phyloP scores from a whole-genome alignment of 345 rosid genomes.

The Corchorus olitorius region DNA sequence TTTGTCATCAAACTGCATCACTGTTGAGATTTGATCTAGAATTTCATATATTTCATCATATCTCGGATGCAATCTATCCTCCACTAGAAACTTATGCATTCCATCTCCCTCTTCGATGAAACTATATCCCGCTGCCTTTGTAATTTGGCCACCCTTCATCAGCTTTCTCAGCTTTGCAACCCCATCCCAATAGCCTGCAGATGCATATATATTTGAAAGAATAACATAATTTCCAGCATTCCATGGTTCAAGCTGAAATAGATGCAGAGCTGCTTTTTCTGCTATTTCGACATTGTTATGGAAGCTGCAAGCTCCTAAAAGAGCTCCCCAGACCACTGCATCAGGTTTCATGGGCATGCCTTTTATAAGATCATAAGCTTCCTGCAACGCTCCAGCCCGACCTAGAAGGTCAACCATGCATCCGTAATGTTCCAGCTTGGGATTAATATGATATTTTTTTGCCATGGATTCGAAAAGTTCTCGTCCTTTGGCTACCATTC shows the following conservation, averaged over 20 bases:
- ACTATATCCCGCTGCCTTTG: conserved; percentile 78
- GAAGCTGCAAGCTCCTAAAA: conserved; percentile 84
- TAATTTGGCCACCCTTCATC: conserved; percentile 61
- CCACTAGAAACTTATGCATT: conserved; percentile 69
- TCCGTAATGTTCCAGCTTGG: conserved; percentile 80
- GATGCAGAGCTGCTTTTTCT: conserved; percentile 65
- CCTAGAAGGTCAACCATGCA: conserved; percentile 90
- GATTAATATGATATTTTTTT: conserved; percentile 36
- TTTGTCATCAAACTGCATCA: conserved; percentile 41
- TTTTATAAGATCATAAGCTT: conserved; percentile 60
- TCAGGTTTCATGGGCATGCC: conserved; percentile 82
- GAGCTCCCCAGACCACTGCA: conserved; percentile 79
- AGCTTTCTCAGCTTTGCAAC: conserved; percentile 69
- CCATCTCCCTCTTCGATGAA: conserved; percentile 59
- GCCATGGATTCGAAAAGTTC: conserved; percentile 63
- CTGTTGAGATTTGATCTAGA: conserved; percentile 38
- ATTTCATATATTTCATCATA: conserved; percentile 49
- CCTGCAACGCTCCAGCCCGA: conserved; percentile 69
- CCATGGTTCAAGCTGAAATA: conserved; percentile 71
- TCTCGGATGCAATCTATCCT: conserved; percentile 62
- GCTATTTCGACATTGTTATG: conserved; percentile 61
- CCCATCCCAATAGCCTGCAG: conserved; percentile 58
- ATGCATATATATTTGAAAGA: conserved; percentile 73
- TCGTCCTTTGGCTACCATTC: conserved; percentile 54
- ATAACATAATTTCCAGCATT: conserved; percentile 80